Base-by-base conservation (phyloP, 768 basidiomycete genomes). In the Naganishia randhawae region DNA sequence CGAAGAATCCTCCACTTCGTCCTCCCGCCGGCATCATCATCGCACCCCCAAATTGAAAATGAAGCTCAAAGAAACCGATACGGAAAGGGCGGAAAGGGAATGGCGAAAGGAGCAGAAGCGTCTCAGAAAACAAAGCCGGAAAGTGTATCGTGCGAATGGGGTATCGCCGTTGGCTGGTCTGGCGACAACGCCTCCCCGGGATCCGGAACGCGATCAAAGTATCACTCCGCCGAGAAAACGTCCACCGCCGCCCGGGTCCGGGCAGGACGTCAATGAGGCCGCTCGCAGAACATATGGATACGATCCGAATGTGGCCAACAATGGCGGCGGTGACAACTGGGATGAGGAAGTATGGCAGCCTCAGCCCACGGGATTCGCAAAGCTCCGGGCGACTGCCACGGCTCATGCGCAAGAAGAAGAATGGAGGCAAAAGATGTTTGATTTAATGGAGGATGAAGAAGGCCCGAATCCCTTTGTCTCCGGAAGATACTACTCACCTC, bases 351-450 rank as follows among this genome's bases (percentile, higher is more conserved):
- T 53, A 19, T 62, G 64, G 52, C 16, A 55, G n/a, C 65, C 69
- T 31, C 65, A 41, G 16, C n/a, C 48, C 2, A 52, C n/a, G 2
- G 41, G 52, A 35, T 63, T 39, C 27, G 45, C 48, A 27, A 51
- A 63, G 9, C 25, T 27, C 1, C 33, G 45, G 19, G 25, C 65
- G n/a, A n/a, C 31, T 4, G 50, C 41, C 7, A 7, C 37, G 22
- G 84, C 84, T 0, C 84, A 86, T 67, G 70, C 85, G 33, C 89
- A 91, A 69, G 88, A 90, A 57, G 77, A 82, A 66, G 81, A 80
- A 32, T 93, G 91, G 76, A 82, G 85, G 50, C 87, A 89, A 72
- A 91, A 87, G 81, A 83, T 92, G 82, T 85, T 85, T 72, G 85
- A 84, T 51, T 89, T 88, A 11, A 81, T 89, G 73, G 87, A 83